These are phyloP conservation scores for Apocynum venetum DNA, from an alignment of 257 asterid species.

Conservation along the genomic window DNA sequence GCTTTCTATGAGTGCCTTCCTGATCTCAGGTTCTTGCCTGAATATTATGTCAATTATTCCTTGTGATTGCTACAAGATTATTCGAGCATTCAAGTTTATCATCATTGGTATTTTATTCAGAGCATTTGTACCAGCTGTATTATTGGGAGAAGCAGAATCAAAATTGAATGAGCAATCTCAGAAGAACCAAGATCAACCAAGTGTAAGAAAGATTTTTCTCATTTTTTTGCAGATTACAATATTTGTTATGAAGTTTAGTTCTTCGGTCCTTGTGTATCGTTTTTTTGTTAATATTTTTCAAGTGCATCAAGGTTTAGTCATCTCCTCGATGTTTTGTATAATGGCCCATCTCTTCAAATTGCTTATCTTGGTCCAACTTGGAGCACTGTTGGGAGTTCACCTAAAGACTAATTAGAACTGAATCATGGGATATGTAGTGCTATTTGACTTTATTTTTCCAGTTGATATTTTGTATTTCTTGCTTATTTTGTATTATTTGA, in stretches of 20 bases:
- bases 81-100: not conserved
- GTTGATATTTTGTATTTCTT: not conserved
- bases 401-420: not conserved
- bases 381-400: not conserved
- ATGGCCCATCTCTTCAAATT: not conserved
- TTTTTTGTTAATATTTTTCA: not conserved
- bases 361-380: not conserved
- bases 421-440: not conserved
- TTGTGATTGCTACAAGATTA: slow-evolving; percentile 16
- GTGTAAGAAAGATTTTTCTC: slow-evolving; percentile 41
- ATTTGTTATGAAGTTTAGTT: not conserved
- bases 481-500: not conserved
- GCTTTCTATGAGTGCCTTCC: slow-evolving; percentile 95
- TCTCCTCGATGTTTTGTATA: not conserved
- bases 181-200: slow-evolving; percentile 65
- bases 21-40: slow-evolving; percentile 67
- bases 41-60: slow-evolving; percentile 15
- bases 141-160: slow-evolving; percentile 89
- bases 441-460: not conserved
- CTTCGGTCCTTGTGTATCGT: too few relatives aligned
- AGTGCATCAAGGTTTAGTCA: not conserved
- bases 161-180: slow-evolving; percentile 76
- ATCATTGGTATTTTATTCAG: slow-evolving; percentile 33
- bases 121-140: slow-evolving; percentile 99
- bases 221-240: not conserved